Base-by-base conservation (phyloP, 2,329 filamentous ascomycete genomes). In the Paecilomyces sp. region DNA sequence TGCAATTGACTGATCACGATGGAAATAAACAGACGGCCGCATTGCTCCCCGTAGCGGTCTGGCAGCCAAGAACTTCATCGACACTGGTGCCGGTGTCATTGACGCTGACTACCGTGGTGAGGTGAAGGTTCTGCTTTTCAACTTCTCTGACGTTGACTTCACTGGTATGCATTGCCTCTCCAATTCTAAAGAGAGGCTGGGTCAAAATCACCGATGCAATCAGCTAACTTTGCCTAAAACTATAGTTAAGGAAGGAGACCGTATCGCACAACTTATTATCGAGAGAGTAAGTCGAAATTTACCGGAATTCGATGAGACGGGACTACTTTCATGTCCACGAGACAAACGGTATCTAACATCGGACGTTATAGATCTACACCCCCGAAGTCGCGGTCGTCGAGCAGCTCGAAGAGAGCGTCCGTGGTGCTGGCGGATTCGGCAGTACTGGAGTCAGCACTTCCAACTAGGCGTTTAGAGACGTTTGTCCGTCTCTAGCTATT, bases 31-130 rank as follows among this genome's bases (percentile, higher is more conserved):
- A 93, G 91, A 97, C 73, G 93, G 93, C 66, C 88, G 92, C 60
- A 86, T 96, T 58, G 92, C 92, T 2, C 92, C 92, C 9, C 89
- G 92, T 65, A 94, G 90, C n/a, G 92, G 92, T 55, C 87, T 96
- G 36, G 93, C 93, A 2, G 83, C 87, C 62, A 99, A 99, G 80
- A 87, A 97, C 79, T 94, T 92, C 78, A 97, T 99, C 74, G 92
- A 97, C 75, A 94, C 90, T 0, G 92, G 95, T 63, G 94, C 94
- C 0, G 94, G 94, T 58, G 94, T 99, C 64, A 97, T 99, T 68
- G 94, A 99, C 76, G 92, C 93, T 34, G 94, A 99, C 77, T 99
- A 99, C 80, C 85, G 94, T 36, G 94, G 94, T 22, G 90, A 90
- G 66, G 88, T 99, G 69, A 96, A 95, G 81, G 89, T 99, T 28